These are phyloP conservation scores for Malania oleifera DNA, from an alignment of 164 flowering plant species.

Conservation along the genomic window DNA sequence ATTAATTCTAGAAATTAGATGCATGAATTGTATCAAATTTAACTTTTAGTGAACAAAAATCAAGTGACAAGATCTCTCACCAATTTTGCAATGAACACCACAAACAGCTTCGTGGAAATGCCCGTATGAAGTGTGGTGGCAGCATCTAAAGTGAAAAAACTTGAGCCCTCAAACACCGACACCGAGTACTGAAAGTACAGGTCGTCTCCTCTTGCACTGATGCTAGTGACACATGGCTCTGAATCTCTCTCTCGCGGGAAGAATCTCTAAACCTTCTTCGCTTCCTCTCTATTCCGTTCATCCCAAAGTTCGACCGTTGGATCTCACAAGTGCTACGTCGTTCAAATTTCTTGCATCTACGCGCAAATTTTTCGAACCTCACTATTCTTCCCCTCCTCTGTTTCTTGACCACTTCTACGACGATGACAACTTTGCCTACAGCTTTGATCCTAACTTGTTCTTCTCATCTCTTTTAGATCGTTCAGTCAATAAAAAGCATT, in stretches of 20 bases:
- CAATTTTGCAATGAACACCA: too few relatives aligned
- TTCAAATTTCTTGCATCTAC: constrained; percentile 12
- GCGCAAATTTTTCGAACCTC: constrained; percentile 6
- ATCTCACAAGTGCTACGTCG: background rate
- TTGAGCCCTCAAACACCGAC: too few relatives aligned
- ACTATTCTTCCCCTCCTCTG: constrained; percentile 17
- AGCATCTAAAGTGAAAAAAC: too few relatives aligned
- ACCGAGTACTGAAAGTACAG: too few relatives aligned
- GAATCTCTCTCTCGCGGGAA: constrained; percentile 7
- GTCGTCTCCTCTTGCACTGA: too few relatives aligned
- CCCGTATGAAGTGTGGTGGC: too few relatives aligned
- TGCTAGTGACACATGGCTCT: constrained; percentile 10
- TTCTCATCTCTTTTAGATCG: constrained; percentile 23
- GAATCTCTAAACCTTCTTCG: background rate
- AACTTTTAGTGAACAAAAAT: too few relatives aligned
- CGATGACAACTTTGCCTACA: constrained; percentile 2
- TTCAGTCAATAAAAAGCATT: constrained; percentile 15
- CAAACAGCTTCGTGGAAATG: too few relatives aligned
- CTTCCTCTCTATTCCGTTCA: constrained; percentile 1
- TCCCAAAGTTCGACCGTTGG: constrained; percentile 11
- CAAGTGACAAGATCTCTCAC: too few relatives aligned
- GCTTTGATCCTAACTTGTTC: constrained; percentile 22
- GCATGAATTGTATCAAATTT: too few relatives aligned
- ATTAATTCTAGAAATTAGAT: too few relatives aligned
- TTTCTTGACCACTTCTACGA: constrained; percentile 10